Percentiles rank a stretch among this genome's conserved stretches.
These are phyloP conservation scores for Xylariaceae sp. DNA, from an alignment of 2,329 filamentous ascomycete genomes.

Conservation along the genomic window DNA sequence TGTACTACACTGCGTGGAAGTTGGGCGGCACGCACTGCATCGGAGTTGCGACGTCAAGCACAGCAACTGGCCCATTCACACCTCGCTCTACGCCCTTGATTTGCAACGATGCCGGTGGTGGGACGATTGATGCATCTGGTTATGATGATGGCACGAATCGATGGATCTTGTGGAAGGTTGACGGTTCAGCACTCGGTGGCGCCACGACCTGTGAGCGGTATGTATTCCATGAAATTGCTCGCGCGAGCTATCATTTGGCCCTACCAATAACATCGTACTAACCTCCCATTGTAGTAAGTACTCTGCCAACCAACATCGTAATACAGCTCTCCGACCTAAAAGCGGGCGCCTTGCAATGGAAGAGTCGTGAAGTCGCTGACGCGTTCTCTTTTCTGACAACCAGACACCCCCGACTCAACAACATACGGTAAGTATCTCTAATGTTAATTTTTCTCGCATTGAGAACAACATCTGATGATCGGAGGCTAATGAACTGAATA, in stretches of 20 bases:
- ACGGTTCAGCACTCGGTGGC: constrained; percentile 32
- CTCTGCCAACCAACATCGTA: no score
- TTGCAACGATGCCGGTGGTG: constrained; percentile 28
- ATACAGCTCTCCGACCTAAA: no score
- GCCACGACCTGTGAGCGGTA: constrained; percentile 23
- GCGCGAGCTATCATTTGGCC: no score
- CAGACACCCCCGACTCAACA: no score
- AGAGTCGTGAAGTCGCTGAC: constrained; percentile 13
- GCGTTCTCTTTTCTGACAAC: not conserved
- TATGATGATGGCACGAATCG: constrained; percentile 31
- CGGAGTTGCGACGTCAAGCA: constrained; percentile 28
- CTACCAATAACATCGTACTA: no score
- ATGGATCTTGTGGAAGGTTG: constrained; percentile 34
- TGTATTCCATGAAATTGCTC: no score
- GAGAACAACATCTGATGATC: no score
- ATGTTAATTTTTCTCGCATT: not conserved
- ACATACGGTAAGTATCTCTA: no score
- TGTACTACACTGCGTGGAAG: constrained; percentile 31
- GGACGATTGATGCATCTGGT: constrained; percentile 31
- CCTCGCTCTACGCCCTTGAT: constrained; percentile 24
- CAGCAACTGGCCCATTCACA: constrained; percentile 28
- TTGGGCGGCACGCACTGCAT: constrained; percentile 31
- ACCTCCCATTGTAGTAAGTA: no score
- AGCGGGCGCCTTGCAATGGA: no score
- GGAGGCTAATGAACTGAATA: no score